These are phyloP conservation scores for Lentinula sp. DNA, from an alignment of 768 basidiomycete genomes.

Conservation along the genomic window DNA sequence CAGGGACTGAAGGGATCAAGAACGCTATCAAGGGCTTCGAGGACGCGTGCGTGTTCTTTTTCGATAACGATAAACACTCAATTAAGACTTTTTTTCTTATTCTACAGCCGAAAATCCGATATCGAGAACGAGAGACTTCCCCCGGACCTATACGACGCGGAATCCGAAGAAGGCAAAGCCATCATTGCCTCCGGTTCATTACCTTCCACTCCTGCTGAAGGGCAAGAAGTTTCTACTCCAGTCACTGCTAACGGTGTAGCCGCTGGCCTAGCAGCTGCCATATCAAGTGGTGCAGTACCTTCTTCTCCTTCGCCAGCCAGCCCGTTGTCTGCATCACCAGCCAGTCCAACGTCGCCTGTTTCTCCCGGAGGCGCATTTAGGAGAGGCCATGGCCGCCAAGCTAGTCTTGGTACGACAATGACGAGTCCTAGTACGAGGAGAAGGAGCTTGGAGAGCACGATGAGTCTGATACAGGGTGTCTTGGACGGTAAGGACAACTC, in stretches of 20 bases:
- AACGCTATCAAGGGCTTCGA: constrained; percentile 91
- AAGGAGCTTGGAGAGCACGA: constrained; percentile 91
- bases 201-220: constrained; percentile 55
- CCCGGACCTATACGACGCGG: constrained; percentile 85
- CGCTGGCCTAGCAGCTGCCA: constrained; percentile 35
- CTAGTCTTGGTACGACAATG: constrained; percentile 90
- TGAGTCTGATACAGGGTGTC: constrained; percentile 90
- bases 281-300: constrained; percentile 23
- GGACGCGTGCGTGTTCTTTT: constrained; percentile 71
- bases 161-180: constrained; percentile 65
- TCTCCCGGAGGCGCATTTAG: constrained; percentile 46
- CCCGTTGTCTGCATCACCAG: constrained; percentile 7
- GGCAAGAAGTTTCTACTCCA: constrained; percentile 31
- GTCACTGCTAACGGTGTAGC: constrained; percentile 40
- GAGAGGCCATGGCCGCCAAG: constrained; percentile 68
- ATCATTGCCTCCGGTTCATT: constrained; percentile 39
- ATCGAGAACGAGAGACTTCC: constrained; percentile 99
- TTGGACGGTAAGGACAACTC: constrained; percentile 63
- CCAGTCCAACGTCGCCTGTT: constrained; percentile 32
- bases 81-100: background rate
- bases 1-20: constrained; percentile 91
- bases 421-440: constrained; percentile 91
- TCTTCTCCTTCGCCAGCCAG: constrained; percentile 16
- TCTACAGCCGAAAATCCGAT: constrained; percentile 82
- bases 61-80: background rate